A percentile compares a stretch with the other conserved stretches of the same genome.
phyloP scores from a whole-genome alignment of 2,329 filamentous ascomycete genomes.

The Rhinocladiella similis region DNA sequence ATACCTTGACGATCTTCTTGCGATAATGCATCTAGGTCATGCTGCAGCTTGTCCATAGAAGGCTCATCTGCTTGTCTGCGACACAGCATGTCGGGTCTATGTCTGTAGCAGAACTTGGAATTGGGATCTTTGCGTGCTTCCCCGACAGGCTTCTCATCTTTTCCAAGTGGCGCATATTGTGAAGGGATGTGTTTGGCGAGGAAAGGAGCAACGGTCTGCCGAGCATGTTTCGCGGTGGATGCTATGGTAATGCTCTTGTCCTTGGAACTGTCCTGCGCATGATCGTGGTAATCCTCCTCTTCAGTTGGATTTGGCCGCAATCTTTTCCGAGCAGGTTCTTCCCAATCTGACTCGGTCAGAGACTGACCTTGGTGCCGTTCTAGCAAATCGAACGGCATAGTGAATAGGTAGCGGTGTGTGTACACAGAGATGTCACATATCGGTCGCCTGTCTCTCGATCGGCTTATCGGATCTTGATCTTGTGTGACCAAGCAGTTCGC shows the following conservation, averaged over 20 bases:
- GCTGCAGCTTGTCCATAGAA: slow-evolving; percentile 93
- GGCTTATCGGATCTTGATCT: background rate
- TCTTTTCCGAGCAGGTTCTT: slow-evolving; percentile 23
- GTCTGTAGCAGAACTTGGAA: slow-evolving; percentile 93
- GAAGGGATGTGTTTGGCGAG: slow-evolving; percentile 86
- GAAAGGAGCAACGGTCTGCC: slow-evolving; percentile 81
- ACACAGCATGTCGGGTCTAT: slow-evolving; percentile 91
- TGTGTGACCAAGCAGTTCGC: background rate
- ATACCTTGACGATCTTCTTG: slow-evolving; percentile 91
- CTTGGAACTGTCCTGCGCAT: slow-evolving; percentile 29
- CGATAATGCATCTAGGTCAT: slow-evolving; percentile 77
- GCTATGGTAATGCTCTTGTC: slow-evolving; percentile 42
- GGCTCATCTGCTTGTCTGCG: slow-evolving; percentile 88
- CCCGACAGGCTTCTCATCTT: slow-evolving; percentile 14
- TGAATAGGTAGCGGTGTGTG: background rate
- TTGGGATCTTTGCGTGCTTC: slow-evolving; percentile 55
- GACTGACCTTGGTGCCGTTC: slow-evolving; percentile 10
- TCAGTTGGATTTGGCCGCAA: slow-evolving; percentile 14
- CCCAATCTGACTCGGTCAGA: slow-evolving; percentile 19
- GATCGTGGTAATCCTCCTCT: slow-evolving; percentile 20
- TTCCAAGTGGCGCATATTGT: slow-evolving; percentile 77
- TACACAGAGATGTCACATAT: background rate
- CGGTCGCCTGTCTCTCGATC: background rate
- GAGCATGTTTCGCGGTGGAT: slow-evolving; percentile 61
- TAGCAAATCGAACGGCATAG: slow-evolving; percentile 17